These are phyloP conservation scores for Suillus tomentosus DNA, from an alignment of 768 basidiomycete species.

Conservation along the genomic window DNA sequence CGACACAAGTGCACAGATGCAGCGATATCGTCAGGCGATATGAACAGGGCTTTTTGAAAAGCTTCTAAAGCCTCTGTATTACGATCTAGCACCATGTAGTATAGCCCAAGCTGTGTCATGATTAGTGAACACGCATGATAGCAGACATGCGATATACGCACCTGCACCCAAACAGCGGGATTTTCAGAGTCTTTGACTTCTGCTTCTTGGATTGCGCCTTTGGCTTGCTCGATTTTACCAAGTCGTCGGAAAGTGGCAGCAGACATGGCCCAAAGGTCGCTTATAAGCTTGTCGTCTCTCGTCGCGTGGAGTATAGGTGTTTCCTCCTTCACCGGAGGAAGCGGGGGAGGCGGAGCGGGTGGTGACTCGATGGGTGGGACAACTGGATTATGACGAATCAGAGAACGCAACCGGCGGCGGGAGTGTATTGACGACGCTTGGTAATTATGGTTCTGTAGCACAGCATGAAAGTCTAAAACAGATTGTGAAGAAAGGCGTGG, in stretches of 20 bases:
- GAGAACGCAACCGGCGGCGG: constrained; percentile 57
- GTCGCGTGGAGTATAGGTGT: constrained; percentile 39
- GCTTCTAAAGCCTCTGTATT: constrained; percentile 68
- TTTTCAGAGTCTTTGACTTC: constrained; percentile 87
- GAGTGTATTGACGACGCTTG: constrained; percentile 87
- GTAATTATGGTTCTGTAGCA: constrained; percentile 60
- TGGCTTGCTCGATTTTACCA: constrained; percentile 88
- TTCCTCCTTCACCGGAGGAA: constrained; percentile 39
- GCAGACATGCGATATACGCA: constrained; percentile 36
- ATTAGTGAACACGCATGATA: neutral
- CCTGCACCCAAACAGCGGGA: constrained; percentile 94
- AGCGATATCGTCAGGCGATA: constrained; percentile 75
- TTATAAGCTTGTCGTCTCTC: constrained; percentile 70
- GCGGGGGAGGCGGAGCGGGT: constrained; percentile 34
- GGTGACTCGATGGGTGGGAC: constrained; percentile 35
- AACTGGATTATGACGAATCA: constrained; percentile 38
- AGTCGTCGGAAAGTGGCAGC: constrained; percentile 91
- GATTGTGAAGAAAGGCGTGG: neutral
- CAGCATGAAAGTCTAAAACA: constrained; percentile 66
- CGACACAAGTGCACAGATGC: constrained; percentile 79
- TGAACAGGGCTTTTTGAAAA: constrained; percentile 87
- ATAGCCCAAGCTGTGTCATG: constrained; percentile 65
- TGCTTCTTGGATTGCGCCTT: constrained; percentile 92
- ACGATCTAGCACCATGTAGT: constrained; percentile 61
- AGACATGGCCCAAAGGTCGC: constrained; percentile 90